Evolutionary conservation across 495 filamentous ascomycete genomes (phyloP), one percentile per base, ranked within the genome.

Genomic region (Aspergillus cavernicola): DNA sequence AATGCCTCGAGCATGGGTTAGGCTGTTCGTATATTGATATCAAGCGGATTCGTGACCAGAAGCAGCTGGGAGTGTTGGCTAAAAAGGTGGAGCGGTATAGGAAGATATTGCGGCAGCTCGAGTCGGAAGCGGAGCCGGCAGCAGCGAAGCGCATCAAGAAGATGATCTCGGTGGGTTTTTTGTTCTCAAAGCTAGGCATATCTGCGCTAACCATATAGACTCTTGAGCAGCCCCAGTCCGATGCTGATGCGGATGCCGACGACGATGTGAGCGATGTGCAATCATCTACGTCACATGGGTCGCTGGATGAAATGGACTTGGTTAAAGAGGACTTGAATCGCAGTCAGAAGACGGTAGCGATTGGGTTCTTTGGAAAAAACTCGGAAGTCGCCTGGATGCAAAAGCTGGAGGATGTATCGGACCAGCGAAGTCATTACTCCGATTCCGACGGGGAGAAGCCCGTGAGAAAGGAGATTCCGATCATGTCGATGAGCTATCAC

Each of bases 311-410:
- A 1, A 54, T 83, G 8, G 85, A 85, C 59, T 57, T 73, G 6
- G 69, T 85, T 11, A 71, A 79, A 8, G 80, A 85, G 53, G 85
- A 87, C 52, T 58, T 79, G 13, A 81, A 82, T 58, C 74, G 71
- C 5, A 79, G 64, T 38, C 75, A 78, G 37, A 67, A 62, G 15
- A 65, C 72, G 19, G 63, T 75, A 11, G 71, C 74, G 0, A 78
- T 76, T 16, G 84, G 84, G 0, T 86, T 78, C 61, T 71, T 84
- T 50, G 84, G 84, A 18, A 85, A 85, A 57, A 83, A 74, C 42
- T 86, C 83, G 0, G 82, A 84, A 37, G 63, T 85, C 18, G 63
- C 71, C 22, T 87, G 85, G 85, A 76, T 85, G 53, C 80, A 79
- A 52, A 62, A 64, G 44, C 43, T 76, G 6, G 65, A 71, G 12